A percentile compares a stretch with the other conserved stretches of the same genome.
Evolutionary conservation across 345 rosid genomes (phyloP).

Genomic region (Eucalyptus cloeziana): DNA sequence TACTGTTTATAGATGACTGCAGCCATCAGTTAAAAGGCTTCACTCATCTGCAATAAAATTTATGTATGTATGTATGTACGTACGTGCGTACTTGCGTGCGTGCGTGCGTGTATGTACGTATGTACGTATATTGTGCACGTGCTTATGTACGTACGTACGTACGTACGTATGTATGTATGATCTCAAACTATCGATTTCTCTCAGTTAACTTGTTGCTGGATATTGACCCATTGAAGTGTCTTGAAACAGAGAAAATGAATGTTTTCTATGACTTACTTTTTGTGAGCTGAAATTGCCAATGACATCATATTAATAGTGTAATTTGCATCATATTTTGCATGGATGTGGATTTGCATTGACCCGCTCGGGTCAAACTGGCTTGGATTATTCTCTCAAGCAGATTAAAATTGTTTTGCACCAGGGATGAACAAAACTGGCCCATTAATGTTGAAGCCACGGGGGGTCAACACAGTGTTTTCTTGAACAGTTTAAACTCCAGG

Average conservation of each 20-base stretch:
- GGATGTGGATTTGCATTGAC: background rate
- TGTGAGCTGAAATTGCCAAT: background rate
- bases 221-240: background rate
- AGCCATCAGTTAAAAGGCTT: background rate
- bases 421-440: conserved; percentile 18
- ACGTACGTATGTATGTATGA: background rate
- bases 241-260: background rate
- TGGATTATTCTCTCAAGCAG: background rate
- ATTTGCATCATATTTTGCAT: background rate
- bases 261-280: background rate
- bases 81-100: no score
- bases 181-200: background rate
- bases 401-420: background rate
- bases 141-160: no score
- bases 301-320: background rate
- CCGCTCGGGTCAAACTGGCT: background rate
- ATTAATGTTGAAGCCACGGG: background rate
- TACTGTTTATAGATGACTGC: background rate
- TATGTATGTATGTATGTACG: background rate
- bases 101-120: background rate
- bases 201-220: background rate
- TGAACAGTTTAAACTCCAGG: background rate
- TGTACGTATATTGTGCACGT: no score
- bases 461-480: background rate
- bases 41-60: background rate